phyloP scores from a whole-genome alignment of 2,329 filamentous ascomycete genomes.

The Nothomitra cinnamomea region DNA sequence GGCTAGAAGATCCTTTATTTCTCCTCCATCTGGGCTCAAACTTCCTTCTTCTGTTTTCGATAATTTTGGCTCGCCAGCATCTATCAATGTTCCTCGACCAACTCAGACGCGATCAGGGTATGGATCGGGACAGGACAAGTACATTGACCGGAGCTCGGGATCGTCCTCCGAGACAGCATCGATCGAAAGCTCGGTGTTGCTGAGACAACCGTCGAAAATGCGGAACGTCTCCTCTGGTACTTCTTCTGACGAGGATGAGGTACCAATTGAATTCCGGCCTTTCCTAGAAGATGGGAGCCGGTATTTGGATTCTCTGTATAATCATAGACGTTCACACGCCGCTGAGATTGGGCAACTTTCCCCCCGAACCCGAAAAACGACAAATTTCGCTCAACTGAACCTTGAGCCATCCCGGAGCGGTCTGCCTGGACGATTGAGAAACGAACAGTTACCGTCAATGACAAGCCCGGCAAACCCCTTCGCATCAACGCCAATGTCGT shows the following conservation, averaged over 20 bases:
- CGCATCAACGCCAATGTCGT: neutral
- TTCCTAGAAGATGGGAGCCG: neutral
- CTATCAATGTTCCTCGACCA: neutral
- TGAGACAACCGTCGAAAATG: neutral
- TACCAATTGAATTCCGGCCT: neutral
- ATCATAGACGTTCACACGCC: slow-evolving; percentile 14
- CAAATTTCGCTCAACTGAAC: neutral
- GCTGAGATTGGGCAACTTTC: slow-evolving; percentile 14
- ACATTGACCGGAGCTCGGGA: neutral
- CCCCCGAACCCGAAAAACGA: slow-evolving; percentile 7
- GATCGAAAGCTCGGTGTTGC: neutral
- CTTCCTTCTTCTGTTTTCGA: neutral
- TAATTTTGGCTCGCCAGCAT: neutral
- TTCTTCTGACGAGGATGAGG: neutral
- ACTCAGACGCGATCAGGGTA: neutral
- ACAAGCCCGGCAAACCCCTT: neutral
- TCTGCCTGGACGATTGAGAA: neutral
- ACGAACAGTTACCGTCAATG: neutral
- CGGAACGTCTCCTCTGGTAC: neutral
- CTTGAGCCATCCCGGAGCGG: neutral
- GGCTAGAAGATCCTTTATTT: neutral
- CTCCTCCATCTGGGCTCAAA: neutral
- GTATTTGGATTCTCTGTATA: slow-evolving; percentile 12
- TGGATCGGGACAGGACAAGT: neutral
- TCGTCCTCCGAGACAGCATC: slow-evolving; percentile 1